Conservation (phyloP, 1,139 yeast species). For the Geotrichum phurueaensis region DNA sequence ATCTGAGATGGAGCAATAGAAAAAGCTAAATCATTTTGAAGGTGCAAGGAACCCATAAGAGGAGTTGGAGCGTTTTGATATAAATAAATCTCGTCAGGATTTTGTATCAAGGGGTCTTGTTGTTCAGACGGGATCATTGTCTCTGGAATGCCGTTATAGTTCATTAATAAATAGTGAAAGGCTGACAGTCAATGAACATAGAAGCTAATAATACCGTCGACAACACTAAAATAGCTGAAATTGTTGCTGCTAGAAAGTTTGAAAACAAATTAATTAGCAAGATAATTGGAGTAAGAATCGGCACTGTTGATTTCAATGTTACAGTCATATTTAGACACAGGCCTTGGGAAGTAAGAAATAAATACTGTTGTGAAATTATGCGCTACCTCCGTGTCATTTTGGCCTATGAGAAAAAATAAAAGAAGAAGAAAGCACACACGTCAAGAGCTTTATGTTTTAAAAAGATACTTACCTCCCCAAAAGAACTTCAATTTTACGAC, state of each 20-base stretch:
- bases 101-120: neutral
- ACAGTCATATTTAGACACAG: neutral
- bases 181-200: neutral
- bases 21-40: neutral
- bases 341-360: neutral
- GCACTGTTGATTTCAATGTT: too few species aligned
- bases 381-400: neutral
- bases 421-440: neutral
- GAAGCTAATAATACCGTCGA: neutral
- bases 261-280: too few species aligned
- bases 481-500: neutral
- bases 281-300: too few species aligned
- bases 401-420: neutral
- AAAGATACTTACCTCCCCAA: neutral
- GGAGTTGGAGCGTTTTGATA: neutral
- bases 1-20: neutral
- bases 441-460: neutral
- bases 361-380: neutral
- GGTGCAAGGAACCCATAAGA: neutral
- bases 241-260: neutral
- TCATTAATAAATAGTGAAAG: neutral
- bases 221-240: neutral
- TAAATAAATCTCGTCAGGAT: neutral
- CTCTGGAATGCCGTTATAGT: neutral
- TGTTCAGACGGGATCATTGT: neutral